These are phyloP conservation scores for Trametes punicea DNA, from an alignment of 768 basidiomycete genomes.

Conservation along the genomic window DNA sequence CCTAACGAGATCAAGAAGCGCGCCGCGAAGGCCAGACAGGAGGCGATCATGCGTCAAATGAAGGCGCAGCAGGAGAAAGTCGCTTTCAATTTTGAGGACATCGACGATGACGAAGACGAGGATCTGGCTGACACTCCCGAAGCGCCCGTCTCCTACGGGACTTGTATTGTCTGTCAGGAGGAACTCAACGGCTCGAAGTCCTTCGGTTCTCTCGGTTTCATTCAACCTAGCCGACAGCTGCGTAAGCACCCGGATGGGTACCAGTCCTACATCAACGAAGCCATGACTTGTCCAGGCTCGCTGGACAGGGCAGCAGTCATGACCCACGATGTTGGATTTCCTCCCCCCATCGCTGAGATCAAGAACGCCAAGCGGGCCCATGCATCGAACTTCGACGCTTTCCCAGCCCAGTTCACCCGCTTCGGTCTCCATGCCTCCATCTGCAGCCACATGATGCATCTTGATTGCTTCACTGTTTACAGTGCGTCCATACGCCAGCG, in stretches of 20 bases:
- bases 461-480: slow-evolving; percentile 91
- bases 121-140: slow-evolving; percentile 49
- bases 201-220: slow-evolving; percentile 82
- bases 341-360: slow-evolving; percentile 48
- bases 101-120: slow-evolving; percentile 70
- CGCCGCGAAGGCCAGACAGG: slow-evolving; percentile 88
- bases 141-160: slow-evolving; percentile 64
- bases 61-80: slow-evolving; percentile 89
- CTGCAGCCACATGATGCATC: slow-evolving; percentile 97
- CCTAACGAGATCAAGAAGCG: slow-evolving; percentile 72
- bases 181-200: slow-evolving; percentile 68
- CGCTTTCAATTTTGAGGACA: slow-evolving; percentile 70
- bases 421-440: slow-evolving; percentile 87
- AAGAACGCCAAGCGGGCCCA: slow-evolving; percentile 42
- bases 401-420: slow-evolving; percentile 64
- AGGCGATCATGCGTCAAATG: slow-evolving; percentile 94
- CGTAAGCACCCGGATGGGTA: slow-evolving; percentile 73
- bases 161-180: slow-evolving; percentile 99
- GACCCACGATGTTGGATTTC: slow-evolving; percentile 40
- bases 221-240: slow-evolving; percentile 86
- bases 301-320: slow-evolving; percentile 52
- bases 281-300: slow-evolving; percentile 57
- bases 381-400: slow-evolving; percentile 65
- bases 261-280: slow-evolving; percentile 62
- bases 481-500: slow-evolving; percentile 82